Conservation (phyloP, 345 rosid species). For the Mercurialis annua region DNA sequence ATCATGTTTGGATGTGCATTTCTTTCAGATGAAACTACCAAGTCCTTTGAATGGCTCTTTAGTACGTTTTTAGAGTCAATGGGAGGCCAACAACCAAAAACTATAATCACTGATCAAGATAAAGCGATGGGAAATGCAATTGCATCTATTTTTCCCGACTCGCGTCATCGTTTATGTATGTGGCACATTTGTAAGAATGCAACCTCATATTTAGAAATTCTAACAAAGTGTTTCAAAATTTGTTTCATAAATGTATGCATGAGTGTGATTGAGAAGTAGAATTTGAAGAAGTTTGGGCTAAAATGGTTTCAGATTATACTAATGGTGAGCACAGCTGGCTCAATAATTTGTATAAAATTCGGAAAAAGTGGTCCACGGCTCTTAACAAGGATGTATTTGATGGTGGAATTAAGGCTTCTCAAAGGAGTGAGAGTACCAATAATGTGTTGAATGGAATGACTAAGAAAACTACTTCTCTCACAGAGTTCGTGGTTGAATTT, state of each 20-base stretch:
- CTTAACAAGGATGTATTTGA: background rate
- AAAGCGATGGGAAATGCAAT: background rate
- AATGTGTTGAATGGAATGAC: background rate
- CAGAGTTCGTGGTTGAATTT: background rate
- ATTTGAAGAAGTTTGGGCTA: background rate
- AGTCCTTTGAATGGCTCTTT: background rate
- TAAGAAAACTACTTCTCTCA: background rate
- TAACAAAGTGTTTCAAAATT: background rate
- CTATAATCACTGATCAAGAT: background rate
- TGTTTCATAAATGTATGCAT: background rate
- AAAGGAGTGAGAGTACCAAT: background rate
- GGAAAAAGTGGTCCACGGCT: constrained; percentile 1
- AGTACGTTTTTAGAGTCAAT: background rate
- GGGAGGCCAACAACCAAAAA: no score
- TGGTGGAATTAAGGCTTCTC: background rate
- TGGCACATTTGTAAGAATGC: constrained; percentile 4
- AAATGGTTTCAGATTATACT: background rate
- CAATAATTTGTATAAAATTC: background rate
- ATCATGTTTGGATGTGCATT: no score
- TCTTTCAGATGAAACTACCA: background rate
- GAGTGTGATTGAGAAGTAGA: constrained; percentile 3
- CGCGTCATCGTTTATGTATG: background rate
- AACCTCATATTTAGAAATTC: constrained; percentile 5
- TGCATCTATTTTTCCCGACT: background rate
- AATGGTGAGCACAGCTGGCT: background rate